Percentiles rank a stretch among this genome's conserved stretches.
phyloP scores from a whole-genome alignment of 805 yeast genomes.

The Debaryomyces prosopidis region DNA sequence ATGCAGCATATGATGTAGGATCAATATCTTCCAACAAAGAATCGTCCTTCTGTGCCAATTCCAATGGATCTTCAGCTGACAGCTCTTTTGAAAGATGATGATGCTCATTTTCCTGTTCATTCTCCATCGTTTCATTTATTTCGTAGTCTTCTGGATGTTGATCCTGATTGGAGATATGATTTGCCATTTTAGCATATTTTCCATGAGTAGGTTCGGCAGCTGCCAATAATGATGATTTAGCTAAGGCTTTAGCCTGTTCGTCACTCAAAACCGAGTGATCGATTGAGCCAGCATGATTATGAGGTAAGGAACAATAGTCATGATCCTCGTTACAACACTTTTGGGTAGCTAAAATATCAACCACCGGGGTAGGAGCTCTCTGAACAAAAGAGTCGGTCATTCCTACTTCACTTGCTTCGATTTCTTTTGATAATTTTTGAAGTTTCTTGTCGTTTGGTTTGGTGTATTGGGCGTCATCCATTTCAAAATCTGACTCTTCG shows the following conservation, averaged over 20 bases:
- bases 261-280: constrained; percentile 42
- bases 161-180: constrained; percentile 14
- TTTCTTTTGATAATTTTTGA: constrained; percentile 18
- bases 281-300: constrained; percentile 33
- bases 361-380: constrained; percentile 40
- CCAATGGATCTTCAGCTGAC: constrained; percentile 32
- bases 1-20: constrained; percentile 68
- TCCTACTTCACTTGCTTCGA: constrained; percentile 36
- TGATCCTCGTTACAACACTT: constrained; percentile 22
- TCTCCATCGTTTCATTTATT: constrained; percentile 24
- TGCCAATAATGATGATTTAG: constrained; percentile 55
- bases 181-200: constrained; percentile 39
- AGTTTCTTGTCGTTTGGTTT: constrained; percentile 4
- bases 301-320: constrained; percentile 32
- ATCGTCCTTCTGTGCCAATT: constrained; percentile 43
- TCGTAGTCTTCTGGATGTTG: constrained; percentile 14
- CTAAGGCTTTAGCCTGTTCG: constrained; percentile 52
- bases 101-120: constrained; percentile 15
- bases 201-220: constrained; percentile 63
- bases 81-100: constrained; percentile 9
- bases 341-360: constrained; percentile 25
- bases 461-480: constrained; percentile 1
- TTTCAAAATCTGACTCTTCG: constrained; percentile 5
- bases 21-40: constrained; percentile 47
- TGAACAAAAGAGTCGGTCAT: constrained; percentile 41